phyloP scores from a whole-genome alignment of 148 eudicot species.

The Chenopodium album region DNA sequence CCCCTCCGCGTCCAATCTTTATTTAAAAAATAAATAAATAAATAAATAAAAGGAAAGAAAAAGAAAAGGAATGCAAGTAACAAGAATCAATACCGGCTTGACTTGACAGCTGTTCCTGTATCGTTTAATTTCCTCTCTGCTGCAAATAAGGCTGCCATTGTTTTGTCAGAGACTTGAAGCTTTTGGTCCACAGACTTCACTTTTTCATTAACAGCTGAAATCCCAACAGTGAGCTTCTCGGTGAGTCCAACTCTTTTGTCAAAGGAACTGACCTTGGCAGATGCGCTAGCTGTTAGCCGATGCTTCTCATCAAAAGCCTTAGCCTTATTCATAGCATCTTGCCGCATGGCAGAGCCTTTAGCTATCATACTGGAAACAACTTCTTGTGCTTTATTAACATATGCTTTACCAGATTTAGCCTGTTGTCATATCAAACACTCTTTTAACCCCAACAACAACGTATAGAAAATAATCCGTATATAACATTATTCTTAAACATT shows the following conservation, averaged over 20 bases:
- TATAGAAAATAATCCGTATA: conserved; percentile 1
- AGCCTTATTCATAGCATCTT: conserved; percentile 90
- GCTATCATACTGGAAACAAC: conserved; percentile 90
- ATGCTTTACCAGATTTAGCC: conserved; percentile 52
- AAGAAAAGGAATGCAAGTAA: background rate
- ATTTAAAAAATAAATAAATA: no score
- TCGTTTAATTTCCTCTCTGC: conserved; percentile 89
- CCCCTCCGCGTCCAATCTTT: no score
- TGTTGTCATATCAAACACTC: conserved; percentile 26
- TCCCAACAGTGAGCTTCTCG: conserved; percentile 81
- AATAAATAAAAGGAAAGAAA: no score
- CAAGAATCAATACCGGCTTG: conserved; percentile 64
- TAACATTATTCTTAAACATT: background rate
- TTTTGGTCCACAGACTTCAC: conserved; percentile 93
- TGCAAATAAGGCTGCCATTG: conserved; percentile 89
- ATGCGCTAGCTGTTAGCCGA: conserved; percentile 76
- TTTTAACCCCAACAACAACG: background rate
- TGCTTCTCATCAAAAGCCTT: conserved; percentile 98
- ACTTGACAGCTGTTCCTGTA: conserved; percentile 92
- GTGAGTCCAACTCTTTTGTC: conserved; percentile 84
- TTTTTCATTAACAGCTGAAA: conserved; percentile 88
- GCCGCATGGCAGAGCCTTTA: conserved; percentile 81
- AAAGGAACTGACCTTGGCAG: conserved; percentile 76
- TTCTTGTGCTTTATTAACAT: conserved; percentile 89
- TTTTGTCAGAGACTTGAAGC: conserved; percentile 94